phyloP scores from a whole-genome alignment of 1,284 basidiomycete genomes.

The Kalmanozyma brasiliensis region DNA sequence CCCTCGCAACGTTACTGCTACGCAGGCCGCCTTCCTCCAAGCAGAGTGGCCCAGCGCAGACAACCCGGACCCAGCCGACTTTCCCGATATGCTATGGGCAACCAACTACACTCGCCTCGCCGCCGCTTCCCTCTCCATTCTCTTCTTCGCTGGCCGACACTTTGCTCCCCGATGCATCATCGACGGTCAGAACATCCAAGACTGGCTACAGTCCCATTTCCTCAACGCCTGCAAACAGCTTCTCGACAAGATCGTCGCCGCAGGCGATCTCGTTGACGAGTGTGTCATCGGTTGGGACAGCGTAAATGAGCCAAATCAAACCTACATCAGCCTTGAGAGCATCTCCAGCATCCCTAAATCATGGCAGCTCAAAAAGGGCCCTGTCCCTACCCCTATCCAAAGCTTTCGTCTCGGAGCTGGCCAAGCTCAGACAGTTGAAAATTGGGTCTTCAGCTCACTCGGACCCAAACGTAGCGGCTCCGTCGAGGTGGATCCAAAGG shows the following conservation, averaged over 20 bases:
- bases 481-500: constrained; percentile 85
- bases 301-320: constrained; percentile 93
- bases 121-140: constrained; percentile 87
- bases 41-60: constrained; percentile 81
- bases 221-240: constrained; percentile 80
- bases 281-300: constrained; percentile 97
- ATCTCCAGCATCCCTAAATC: constrained; percentile 64
- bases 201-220: constrained; percentile 88
- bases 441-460: constrained; percentile 82
- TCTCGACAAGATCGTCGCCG: constrained; percentile 78
- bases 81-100: constrained; percentile 94
- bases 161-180: constrained; percentile 92
- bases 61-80: constrained; percentile 76
- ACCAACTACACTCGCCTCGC: constrained; percentile 92
- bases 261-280: constrained; percentile 81
- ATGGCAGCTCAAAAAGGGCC: constrained; percentile 77
- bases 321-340: constrained; percentile 81
- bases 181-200: constrained; percentile 91
- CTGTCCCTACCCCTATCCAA: constrained; percentile 85
- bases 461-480: constrained; percentile 81
- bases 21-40: constrained; percentile 86
- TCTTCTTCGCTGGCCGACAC: constrained; percentile 90
- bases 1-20: constrained; percentile 83
- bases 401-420: constrained; percentile 89
- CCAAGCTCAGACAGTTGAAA: constrained; percentile 81